phyloP scores from a whole-genome alignment of 2,329 filamentous ascomycete genomes.

The Fusarium liriodendri region DNA sequence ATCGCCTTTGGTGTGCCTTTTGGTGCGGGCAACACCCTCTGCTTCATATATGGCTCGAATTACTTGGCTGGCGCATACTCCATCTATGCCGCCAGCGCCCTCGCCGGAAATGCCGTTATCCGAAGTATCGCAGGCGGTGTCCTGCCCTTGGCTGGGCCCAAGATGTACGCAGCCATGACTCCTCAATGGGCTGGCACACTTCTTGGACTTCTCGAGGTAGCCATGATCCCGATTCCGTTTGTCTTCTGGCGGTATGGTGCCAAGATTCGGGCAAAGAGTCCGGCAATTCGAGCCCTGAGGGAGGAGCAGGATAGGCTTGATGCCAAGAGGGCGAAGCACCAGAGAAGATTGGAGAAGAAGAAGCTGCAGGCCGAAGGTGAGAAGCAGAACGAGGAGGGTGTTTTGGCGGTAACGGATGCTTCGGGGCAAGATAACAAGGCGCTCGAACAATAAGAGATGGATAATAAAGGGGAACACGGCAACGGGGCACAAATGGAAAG shows the following conservation, averaged over 20 bases:
- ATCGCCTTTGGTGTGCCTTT: conserved; percentile 85
- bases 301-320: conserved; percentile 56
- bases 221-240: conserved; percentile 82
- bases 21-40: conserved; percentile 78
- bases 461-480: background rate
- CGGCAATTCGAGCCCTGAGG: conserved; percentile 57
- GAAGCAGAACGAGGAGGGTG: conserved; percentile 12
- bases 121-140: conserved; percentile 80
- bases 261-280: conserved; percentile 63
- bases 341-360: conserved; percentile 39
- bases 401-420: conserved; percentile 8
- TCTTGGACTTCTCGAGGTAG: conserved; percentile 77
- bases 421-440: conserved; percentile 1
- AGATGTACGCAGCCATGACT: conserved; percentile 76
- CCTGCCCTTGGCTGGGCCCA: conserved; percentile 78
- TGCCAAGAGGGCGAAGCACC: conserved; percentile 46
- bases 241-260: conserved; percentile 77
- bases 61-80: conserved; percentile 84
- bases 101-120: conserved; percentile 83
- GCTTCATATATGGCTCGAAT: conserved; percentile 86
- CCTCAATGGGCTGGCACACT: conserved; percentile 85
- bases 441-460: background rate
- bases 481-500: background rate
- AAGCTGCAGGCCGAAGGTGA: conserved; percentile 5
- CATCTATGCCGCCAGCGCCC: conserved; percentile 83